Evolutionary conservation across 495 filamentous ascomycete species (phyloP).

Genomic region (Penicillium longicatenatum): DNA sequence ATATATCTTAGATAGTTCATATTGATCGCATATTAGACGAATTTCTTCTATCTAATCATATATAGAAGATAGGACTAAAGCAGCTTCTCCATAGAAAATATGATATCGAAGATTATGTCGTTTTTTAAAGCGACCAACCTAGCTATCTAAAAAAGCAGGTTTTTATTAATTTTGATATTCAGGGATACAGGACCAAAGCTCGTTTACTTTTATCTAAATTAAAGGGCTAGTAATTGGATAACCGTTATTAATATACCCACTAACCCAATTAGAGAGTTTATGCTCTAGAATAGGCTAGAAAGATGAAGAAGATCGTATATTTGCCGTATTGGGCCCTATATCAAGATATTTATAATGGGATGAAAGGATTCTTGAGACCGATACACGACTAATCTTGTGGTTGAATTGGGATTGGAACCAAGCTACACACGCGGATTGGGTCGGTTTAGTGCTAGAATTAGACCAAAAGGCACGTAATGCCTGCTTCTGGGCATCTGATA

Average conservation of each 20-base stretch:
- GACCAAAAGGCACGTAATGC: constrained; percentile 12
- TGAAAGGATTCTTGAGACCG: constrained; percentile 14
- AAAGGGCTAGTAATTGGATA: constrained; percentile 13
- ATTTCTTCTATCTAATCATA: constrained; percentile 11
- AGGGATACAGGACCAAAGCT: constrained; percentile 13
- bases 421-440: constrained; percentile 5
- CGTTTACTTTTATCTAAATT: constrained; percentile 7
- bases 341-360: constrained; percentile 15
- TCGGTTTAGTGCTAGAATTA: constrained; percentile 3
- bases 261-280: constrained; percentile 10
- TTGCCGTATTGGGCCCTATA: constrained; percentile 8
- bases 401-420: constrained; percentile 14
- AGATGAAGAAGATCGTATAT: constrained; percentile 6
- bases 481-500: constrained; percentile 13
- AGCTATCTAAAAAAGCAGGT: constrained; percentile 13
- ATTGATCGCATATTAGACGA: constrained; percentile 8
- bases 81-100: constrained; percentile 15
- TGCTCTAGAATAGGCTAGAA: constrained; percentile 15
- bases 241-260: constrained; percentile 1
- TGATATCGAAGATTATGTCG: constrained; percentile 6
- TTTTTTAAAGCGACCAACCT: constrained; percentile 14
- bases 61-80: constrained; percentile 12
- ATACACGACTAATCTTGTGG: constrained; percentile 4
- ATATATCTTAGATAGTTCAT: constrained; percentile 15
- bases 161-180: constrained; percentile 9